Evolutionary conservation across 1,284 basidiomycete species (phyloP), one percentile per base, ranked within the genome.

Genomic region (Wolfiporia cocos): DNA sequence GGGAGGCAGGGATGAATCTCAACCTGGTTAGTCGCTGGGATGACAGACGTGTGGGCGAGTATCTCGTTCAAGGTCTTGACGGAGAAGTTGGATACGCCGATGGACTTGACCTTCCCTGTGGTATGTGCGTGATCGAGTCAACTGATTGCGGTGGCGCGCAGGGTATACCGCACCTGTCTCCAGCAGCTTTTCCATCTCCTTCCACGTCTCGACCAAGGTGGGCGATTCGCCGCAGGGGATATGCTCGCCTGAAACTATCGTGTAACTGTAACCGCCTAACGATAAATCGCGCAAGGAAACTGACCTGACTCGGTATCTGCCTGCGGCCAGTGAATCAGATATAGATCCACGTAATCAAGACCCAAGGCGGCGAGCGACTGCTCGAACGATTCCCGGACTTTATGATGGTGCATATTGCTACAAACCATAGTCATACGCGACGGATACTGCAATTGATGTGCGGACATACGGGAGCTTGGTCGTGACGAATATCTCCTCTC

Each of bases 51-150:
- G 24, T 67, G 70, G 50, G 57, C 53, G 7, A 77, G 61, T 5
- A 75, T 59, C 14, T 57, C 49, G 23, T 61, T 59, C 21, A 80
- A 62, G 17, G 66, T 68, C 59, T 76, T 73, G 47, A 78, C 68
- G 41, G 74, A 78, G 59, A 84, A 83, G 64, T 86, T 86, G 37
- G 77, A 81, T 20, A 86, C 71, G 18, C 81, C 82, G 48, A 86
- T 82, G 21, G 73, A 61, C 53, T 73, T 75, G 41, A 76, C 71
- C 61, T 79, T 58, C 6, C 54, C 54, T 55, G n/a, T 11, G 14
- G 58, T 60, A 18, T n/a, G 6, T 10, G 9, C 19, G 33, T 17
- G 20, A 12, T 1, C 26, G 36, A 6, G n/a, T 14, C 23, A n/a
- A 29, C 22, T 12, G 31, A 17, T 3, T 17, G 23, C 32, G 30